Evolutionary conservation across 2,329 filamentous ascomycete species (phyloP).

Genomic region (Aspergillus awamori): DNA sequence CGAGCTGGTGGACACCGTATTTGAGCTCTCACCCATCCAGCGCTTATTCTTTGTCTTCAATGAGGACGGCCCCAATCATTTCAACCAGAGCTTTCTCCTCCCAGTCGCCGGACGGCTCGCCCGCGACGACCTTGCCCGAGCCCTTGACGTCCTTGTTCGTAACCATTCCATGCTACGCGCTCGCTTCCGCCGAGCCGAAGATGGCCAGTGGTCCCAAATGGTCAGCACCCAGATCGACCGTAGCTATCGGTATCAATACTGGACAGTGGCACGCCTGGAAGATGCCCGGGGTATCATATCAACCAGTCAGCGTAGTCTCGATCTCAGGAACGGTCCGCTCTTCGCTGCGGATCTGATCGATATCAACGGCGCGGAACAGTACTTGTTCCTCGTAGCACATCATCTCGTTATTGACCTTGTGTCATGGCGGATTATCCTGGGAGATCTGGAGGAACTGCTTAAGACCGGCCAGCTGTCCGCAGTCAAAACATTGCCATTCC

Average conservation of each 20-base stretch:
- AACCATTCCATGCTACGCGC: not conserved
- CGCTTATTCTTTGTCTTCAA: not conserved
- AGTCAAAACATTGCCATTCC: not conserved
- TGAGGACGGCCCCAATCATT: not conserved
- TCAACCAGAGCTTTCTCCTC: not conserved
- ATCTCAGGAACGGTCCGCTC: not conserved
- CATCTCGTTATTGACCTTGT: constrained; percentile 6
- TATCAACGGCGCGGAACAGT: constrained; percentile 37
- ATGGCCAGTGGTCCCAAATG: no score
- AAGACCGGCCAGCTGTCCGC: not conserved
- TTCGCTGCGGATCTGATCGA: constrained; percentile 35
- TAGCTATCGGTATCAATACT: no score
- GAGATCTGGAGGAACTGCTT: not conserved
- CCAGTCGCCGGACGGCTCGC: not conserved
- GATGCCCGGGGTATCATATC: no score
- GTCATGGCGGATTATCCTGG: constrained; percentile 5
- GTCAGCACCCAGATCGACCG: no score
- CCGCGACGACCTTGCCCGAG: not conserved
- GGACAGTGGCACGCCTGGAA: no score
- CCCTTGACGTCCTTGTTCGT: not conserved
- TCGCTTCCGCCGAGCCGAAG: not conserved
- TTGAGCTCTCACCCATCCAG: not conserved
- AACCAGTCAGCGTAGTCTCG: no score
- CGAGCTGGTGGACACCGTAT: not conserved
- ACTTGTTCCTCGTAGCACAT: constrained; percentile 1